A percentile compares a stretch with the other conserved stretches of the same genome.
Evolutionary conservation across 768 basidiomycete genomes (phyloP).

Genomic region (Favolaschia claudopus): DNA sequence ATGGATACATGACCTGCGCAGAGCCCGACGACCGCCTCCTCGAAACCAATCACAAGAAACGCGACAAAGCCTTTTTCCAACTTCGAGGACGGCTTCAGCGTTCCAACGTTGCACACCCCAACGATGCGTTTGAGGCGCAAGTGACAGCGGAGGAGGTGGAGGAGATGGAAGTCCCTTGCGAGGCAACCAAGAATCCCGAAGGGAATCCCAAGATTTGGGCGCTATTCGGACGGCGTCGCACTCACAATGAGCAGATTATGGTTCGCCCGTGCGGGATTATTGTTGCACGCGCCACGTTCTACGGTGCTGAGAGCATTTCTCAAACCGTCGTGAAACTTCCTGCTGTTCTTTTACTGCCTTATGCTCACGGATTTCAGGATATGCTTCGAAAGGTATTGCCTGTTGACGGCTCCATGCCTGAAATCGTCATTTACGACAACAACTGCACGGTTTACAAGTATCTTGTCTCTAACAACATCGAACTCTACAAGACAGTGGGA

Average conservation of each 20-base stretch:
- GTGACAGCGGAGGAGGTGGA: slow-evolving; percentile 12
- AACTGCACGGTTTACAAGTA: slow-evolving; percentile 32
- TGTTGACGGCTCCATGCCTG: slow-evolving; percentile 28
- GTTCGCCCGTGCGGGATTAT: too few relatives aligned
- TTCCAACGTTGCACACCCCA: background rate
- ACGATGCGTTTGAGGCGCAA: slow-evolving; percentile 3
- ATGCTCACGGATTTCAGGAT: too few relatives aligned
- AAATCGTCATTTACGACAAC: slow-evolving; percentile 36
- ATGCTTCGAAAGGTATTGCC: background rate
- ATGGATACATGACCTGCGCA: slow-evolving; percentile 7
- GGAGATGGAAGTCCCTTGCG: slow-evolving; percentile 4
- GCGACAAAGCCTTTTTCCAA: background rate
- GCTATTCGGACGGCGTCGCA: too few relatives aligned
- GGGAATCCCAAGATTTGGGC: slow-evolving; percentile 19
- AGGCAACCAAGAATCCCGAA: background rate
- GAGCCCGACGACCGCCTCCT: slow-evolving; percentile 1
- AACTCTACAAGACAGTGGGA: slow-evolving; percentile 27
- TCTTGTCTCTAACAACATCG: slow-evolving; percentile 17
- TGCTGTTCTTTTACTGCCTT: too few relatives aligned
- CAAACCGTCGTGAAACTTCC: too few relatives aligned
- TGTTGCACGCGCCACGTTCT: too few relatives aligned
- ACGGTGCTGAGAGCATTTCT: slow-evolving; percentile 29
- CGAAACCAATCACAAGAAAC: background rate
- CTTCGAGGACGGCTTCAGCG: background rate
- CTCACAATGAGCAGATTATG: too few relatives aligned